Evolutionary conservation across 768 basidiomycete genomes (phyloP).

Genomic region (Boletus rubroflammeus): DNA sequence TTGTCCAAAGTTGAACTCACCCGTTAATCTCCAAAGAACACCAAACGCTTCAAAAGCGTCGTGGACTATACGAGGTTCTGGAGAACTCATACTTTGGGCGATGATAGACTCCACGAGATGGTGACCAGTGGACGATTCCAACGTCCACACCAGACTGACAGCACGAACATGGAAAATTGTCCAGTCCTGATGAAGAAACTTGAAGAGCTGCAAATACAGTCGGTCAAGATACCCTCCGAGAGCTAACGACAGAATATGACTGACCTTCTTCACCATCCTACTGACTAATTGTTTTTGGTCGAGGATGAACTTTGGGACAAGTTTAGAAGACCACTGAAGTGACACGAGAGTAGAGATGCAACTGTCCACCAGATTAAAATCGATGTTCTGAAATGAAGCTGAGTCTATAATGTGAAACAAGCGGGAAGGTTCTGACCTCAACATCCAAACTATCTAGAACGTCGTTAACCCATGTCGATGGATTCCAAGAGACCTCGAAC

Average conservation of each 20-base stretch:
- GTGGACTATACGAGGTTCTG: constrained; percentile 43
- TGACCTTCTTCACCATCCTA: constrained; percentile 54
- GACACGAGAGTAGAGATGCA: constrained; percentile 52
- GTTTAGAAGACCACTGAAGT: constrained; percentile 45
- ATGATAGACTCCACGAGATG: constrained; percentile 78
- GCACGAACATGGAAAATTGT: constrained; percentile 78
- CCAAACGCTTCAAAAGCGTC: constrained; percentile 86
- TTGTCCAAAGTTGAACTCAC: constrained; percentile 37
- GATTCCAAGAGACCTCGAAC: constrained; percentile 52
- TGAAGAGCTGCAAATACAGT: constrained; percentile 50
- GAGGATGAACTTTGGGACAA: constrained; percentile 53
- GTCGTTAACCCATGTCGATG: constrained; percentile 56
- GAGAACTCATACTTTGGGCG: constrained; percentile 63
- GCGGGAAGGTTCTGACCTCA: constrained; percentile 40
- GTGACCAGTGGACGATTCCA: constrained; percentile 53
- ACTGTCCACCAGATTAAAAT: constrained; percentile 70
- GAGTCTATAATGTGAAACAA: neutral
- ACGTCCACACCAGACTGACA: constrained; percentile 77
- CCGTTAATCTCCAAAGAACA: constrained; percentile 85
- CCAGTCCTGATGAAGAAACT: constrained; percentile 64
- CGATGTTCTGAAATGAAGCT: constrained; percentile 27
- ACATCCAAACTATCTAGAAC: constrained; percentile 53
- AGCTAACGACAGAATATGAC: constrained; percentile 4
- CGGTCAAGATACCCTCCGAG: neutral
- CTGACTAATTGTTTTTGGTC: constrained; percentile 53